A percentile compares a stretch with the other conserved stretches of the same genome.
Evolutionary conservation across 164 flowering plant species (phyloP).

Genomic region (Berberis vulgaris): DNA sequence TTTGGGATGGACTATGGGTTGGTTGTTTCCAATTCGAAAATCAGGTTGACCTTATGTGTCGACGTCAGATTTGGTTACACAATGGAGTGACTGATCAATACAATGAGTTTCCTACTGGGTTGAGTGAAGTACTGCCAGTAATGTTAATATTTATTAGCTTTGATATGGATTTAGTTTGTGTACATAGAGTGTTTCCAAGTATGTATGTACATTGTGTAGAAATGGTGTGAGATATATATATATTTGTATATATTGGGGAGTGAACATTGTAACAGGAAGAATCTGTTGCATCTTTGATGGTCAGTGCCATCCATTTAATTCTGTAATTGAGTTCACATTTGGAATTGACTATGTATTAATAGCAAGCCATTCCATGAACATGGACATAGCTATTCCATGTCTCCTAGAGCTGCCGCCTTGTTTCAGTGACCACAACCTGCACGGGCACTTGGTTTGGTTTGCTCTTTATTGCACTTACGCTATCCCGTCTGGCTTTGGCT

Average conservation of each 20-base stretch:
- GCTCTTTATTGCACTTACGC: no score
- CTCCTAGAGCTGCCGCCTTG: no score
- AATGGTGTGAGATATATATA: not conserved
- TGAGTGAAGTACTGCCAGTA: not conserved
- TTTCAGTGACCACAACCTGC: no score
- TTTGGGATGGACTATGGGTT: slow-evolving; percentile 74
- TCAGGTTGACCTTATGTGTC: not conserved
- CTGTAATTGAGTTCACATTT: not conserved
- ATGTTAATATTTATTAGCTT: not conserved
- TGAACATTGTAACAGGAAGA: not conserved
- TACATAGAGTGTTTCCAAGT: not conserved
- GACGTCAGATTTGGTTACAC: not conserved
- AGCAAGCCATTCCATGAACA: not conserved
- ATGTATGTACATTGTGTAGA: not conserved
- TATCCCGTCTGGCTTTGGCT: no score
- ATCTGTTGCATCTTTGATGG: no score
- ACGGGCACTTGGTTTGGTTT: no score
- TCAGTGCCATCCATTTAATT: not conserved
- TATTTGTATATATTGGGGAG: slow-evolving; percentile 2
- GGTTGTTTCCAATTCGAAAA: slow-evolving; percentile 36
- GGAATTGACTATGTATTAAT: not conserved
- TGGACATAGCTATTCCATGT: no score
- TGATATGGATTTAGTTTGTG: not conserved
- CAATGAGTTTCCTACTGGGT: no score
- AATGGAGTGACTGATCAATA: not conserved